These are phyloP conservation scores for Terana coerulea DNA, from an alignment of 768 basidiomycete species.

Conservation along the genomic window DNA sequence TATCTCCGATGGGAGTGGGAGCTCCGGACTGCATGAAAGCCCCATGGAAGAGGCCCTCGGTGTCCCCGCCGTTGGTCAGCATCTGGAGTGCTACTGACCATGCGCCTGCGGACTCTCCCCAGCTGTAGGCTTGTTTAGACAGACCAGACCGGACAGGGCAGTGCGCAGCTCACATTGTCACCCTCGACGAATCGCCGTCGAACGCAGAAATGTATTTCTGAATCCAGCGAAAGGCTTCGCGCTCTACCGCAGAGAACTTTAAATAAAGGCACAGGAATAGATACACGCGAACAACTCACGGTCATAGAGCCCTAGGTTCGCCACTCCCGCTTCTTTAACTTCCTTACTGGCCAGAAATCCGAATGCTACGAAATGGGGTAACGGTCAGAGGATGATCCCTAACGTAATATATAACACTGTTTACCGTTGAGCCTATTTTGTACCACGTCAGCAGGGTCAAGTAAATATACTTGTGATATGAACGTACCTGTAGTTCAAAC, in stretches of 20 bases:
- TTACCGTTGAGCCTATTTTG: not conserved
- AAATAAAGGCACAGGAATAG: not conserved
- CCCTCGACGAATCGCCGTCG: constrained; percentile 10
- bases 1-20: constrained; percentile 13
- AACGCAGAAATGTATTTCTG: constrained; percentile 12
- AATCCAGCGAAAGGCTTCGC: constrained; percentile 10
- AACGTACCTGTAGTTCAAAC: constrained; percentile 47
- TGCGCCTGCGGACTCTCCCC: constrained; percentile 38
- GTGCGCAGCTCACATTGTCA: constrained; percentile 4
- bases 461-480: not conserved
- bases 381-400: not conserved
- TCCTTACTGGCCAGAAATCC: constrained; percentile 42
- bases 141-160: not conserved
- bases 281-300: constrained; percentile 25
- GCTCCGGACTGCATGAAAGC: constrained; percentile 35
- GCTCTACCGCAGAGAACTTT: constrained; percentile 4
- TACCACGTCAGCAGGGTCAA: not conserved
- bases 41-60: constrained; percentile 25
- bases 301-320: constrained; percentile 51
- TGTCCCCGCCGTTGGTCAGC: constrained; percentile 18
- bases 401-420: not conserved
- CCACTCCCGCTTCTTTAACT: constrained; percentile 34
- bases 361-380: constrained; percentile 24
- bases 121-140: constrained; percentile 10
- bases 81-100: constrained; percentile 29